Evolutionary conservation across 2,329 filamentous ascomycete genomes (phyloP).

Genomic region (Diaporthe velutina): DNA sequence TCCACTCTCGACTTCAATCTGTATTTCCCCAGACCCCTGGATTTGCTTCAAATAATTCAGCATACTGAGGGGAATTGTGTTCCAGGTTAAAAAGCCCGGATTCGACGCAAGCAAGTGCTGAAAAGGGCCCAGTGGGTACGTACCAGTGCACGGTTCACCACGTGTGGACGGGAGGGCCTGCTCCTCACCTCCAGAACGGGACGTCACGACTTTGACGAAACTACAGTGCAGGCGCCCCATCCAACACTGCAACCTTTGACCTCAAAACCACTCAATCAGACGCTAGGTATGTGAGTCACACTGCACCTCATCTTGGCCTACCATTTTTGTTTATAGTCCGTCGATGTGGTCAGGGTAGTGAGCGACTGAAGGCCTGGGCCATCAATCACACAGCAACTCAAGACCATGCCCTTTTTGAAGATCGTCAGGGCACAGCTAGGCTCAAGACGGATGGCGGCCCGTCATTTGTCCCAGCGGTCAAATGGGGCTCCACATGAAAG

Average conservation of each 20-base stretch:
- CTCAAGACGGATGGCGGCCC: not conserved
- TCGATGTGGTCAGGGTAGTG: not conserved
- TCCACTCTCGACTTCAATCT: not conserved
- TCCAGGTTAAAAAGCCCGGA: too few species aligned
- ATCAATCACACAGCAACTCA: constrained; percentile 16
- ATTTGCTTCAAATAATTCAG: not conserved
- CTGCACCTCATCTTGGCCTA: not conserved
- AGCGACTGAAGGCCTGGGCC: not conserved
- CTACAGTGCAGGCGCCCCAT: not conserved
- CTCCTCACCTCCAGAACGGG: not conserved
- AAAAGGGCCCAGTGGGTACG: not conserved
- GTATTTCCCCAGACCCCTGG: not conserved
- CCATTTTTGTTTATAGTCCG: not conserved
- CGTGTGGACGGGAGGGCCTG: not conserved
- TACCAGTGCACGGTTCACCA: constrained; percentile 24
- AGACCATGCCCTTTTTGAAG: constrained; percentile 25
- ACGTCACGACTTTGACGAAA: not conserved
- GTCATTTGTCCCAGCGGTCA: constrained; percentile 6
- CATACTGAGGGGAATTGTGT: too few species aligned
- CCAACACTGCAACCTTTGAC: not conserved
- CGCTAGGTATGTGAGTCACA: not conserved
- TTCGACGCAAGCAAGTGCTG: not conserved
- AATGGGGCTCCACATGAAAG: constrained; percentile 8
- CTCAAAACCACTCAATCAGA: not conserved
- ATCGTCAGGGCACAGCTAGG: constrained; percentile 1